A percentile compares a stretch with the other conserved stretches of the same genome.
Evolutionary conservation across 139 green algal species (phyloP).

Genomic region (Diplosphaera chodatii): DNA sequence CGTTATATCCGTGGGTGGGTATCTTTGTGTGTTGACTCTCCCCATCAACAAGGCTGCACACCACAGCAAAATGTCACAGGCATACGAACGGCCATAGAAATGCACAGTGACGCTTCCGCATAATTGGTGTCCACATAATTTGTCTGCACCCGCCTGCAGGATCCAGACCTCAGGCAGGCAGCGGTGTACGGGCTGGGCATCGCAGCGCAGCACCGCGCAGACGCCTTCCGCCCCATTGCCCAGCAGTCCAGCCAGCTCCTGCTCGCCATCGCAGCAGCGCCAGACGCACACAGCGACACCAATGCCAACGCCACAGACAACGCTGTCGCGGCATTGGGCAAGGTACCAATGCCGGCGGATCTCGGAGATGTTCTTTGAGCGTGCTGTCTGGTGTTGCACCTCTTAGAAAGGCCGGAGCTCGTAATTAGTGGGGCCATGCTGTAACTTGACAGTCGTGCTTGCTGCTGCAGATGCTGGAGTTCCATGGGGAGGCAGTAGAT

Average conservation of each 20-base stretch:
- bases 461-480: constrained; percentile 20
- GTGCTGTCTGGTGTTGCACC: too few relatives aligned
- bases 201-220: constrained; percentile 51
- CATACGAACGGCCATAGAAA: too few relatives aligned
- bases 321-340: constrained; percentile 62
- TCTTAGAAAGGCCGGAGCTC: constrained; percentile 9
- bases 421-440: too few relatives aligned
- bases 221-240: constrained; percentile 46
- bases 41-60: too few relatives aligned
- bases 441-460: neutral
- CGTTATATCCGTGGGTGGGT: too few relatives aligned
- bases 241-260: constrained; percentile 31
- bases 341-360: too few relatives aligned
- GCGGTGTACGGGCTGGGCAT: constrained; percentile 87
- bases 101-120: too few relatives aligned
- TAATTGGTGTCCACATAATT: too few relatives aligned
- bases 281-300: constrained; percentile 43
- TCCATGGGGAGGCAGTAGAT: constrained; percentile 15
- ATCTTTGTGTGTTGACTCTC: too few relatives aligned
- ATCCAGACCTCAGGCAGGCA: constrained; percentile 82
- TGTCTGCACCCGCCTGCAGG: too few relatives aligned
- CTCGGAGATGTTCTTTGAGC: too few relatives aligned
- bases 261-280: constrained; percentile 24
- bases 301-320: constrained; percentile 81
- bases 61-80: too few relatives aligned